Base-by-base conservation (phyloP, 371 early-diverging fungal genomes). In the Dinochytrium kinnereticum region DNA sequence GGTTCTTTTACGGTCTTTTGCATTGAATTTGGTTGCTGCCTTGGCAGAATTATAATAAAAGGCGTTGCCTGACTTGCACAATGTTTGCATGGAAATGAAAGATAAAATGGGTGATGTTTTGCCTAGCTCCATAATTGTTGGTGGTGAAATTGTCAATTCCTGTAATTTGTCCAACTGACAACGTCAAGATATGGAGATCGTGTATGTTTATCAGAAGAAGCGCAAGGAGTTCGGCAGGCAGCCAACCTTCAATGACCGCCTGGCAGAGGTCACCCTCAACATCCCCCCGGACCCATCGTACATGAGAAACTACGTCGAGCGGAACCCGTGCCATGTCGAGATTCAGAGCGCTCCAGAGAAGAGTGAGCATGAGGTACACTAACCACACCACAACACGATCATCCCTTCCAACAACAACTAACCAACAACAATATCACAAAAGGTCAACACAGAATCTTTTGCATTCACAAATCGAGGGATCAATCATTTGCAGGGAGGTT, bases 121-220 rank as follows among this genome's bases (percentile, higher is more conserved):
- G n/a, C n/a, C n/a, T n/a, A n/a, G n/a, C n/a, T n/a, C n/a, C n/a
- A n/a, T n/a, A n/a, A n/a, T n/a, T n/a, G n/a, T n/a, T n/a, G n/a
- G n/a, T n/a, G n/a, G n/a, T n/a, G n/a, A n/a, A n/a, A n/a, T n/a
- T n/a, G n/a, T n/a, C n/a, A n/a, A n/a, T n/a, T n/a, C n/a, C n/a
- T n/a, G n/a, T n/a, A n/a, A n/a, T 44, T 19, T 44, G 44, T 13
- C 44, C 7, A 44, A 44, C 19, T 44, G 44, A 44, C 19, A 44
- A 44, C 44, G n/a, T n/a, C n/a, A 40, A 72, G 67, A 21, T 33
- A 88, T 88, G 88, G 88, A 88, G 65, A 81, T 88, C 53, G 88
- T 88, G 5, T 87, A 85, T 68, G 88, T 88, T 13, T 87, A 87
- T 68, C 88, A 88, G 68, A 73, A 73, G 59, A 86, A 87, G 75